Conservation (phyloP, 495 filamentous ascomycete genomes). For the Xylaria palmicola region DNA sequence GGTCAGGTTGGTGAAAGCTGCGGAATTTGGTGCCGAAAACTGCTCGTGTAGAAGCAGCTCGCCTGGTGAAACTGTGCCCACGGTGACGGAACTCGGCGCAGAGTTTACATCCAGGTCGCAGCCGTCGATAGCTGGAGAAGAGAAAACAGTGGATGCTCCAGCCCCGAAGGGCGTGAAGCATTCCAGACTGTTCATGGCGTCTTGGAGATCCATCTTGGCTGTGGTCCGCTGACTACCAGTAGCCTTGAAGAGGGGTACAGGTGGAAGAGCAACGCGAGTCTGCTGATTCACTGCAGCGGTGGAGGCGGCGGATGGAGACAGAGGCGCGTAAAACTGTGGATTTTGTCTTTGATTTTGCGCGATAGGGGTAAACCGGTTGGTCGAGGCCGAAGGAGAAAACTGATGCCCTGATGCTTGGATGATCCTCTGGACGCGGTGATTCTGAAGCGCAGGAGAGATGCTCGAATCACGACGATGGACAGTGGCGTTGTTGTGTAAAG, state of each 20-base stretch:
- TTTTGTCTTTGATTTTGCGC: conserved; percentile 38
- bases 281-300: conserved; percentile 45
- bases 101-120: conserved; percentile 43
- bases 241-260: conserved; percentile 55
- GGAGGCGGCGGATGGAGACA: conserved; percentile 48
- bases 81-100: conserved; percentile 44
- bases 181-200: conserved; percentile 46
- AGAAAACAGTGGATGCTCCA: conserved; percentile 48
- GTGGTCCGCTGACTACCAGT: conserved; percentile 41
- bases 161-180: conserved; percentile 54
- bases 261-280: conserved; percentile 47
- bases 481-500: conserved; percentile 23
- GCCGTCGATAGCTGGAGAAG: conserved; percentile 50
- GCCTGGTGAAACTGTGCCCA: conserved; percentile 80
- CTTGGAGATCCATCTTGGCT: conserved; percentile 52
- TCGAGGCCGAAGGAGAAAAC: conserved; percentile 56
- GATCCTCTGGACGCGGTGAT: conserved; percentile 58
- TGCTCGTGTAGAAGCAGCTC: conserved; percentile 70
- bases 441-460: conserved; percentile 45
- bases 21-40: conserved; percentile 76
- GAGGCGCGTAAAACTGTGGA: conserved; percentile 53
- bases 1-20: conserved; percentile 79
- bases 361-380: conserved; percentile 54
- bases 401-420: conserved; percentile 58
- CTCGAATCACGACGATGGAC: conserved; percentile 28